Evolutionary conservation across 2,329 filamentous ascomycete species (phyloP).

Genomic region (Neofusicoccum sp.): DNA sequence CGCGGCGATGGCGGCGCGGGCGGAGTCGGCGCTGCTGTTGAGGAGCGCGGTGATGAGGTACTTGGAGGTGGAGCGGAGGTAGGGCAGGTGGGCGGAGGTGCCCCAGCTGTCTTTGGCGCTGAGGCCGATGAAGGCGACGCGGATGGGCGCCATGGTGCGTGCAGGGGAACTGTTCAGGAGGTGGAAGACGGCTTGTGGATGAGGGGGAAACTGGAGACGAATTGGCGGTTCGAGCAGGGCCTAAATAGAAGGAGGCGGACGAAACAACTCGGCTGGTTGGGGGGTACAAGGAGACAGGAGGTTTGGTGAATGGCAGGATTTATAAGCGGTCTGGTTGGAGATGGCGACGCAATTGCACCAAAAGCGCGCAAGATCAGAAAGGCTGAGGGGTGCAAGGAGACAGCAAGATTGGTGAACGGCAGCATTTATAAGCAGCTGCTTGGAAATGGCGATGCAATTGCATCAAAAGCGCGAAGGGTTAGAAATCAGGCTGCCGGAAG

Average conservation of each 20-base stretch:
- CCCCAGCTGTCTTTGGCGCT: slow-evolving; percentile 42
- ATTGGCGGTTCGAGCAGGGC: not conserved
- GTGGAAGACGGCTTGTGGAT: too few relatives aligned
- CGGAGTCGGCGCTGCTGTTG: slow-evolving; percentile 50
- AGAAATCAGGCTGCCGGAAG: slow-evolving; percentile 4
- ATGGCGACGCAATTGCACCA: not conserved
- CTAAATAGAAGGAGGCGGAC: not conserved
- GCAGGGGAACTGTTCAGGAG: not conserved
- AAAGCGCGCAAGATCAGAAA: not conserved
- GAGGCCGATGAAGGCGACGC: slow-evolving; percentile 37
- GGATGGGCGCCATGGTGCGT: slow-evolving; percentile 31
- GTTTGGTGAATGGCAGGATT: not conserved
- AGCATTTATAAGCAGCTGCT: not conserved
- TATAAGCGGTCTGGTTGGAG: not conserved
- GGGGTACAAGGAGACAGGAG: not conserved
- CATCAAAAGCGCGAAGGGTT: not conserved
- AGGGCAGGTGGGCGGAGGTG: slow-evolving; percentile 42
- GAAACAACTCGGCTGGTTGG: not conserved
- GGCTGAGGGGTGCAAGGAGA: not conserved
- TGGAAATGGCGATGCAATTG: not conserved
- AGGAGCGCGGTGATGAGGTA: slow-evolving; percentile 55
- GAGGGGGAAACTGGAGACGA: not conserved
- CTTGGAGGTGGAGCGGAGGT: slow-evolving; percentile 34
- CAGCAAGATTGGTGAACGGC: not conserved
- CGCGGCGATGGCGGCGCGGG: slow-evolving; percentile 44